Conservation (phyloP, 805 yeast genomes). For the Wickerhamomyces alni region DNA sequence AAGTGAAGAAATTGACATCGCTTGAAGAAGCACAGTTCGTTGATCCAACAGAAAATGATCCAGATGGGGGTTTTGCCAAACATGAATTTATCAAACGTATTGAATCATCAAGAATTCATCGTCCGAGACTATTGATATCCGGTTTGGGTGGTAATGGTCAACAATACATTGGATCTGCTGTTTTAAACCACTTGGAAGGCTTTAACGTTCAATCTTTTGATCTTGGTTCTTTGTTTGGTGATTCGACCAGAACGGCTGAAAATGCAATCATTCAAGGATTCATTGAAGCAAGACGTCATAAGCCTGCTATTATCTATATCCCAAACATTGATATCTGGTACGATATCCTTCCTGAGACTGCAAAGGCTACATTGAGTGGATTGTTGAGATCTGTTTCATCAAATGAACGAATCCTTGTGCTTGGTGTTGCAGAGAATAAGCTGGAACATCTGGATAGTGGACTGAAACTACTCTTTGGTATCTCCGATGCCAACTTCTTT, state of each 20-base stretch:
- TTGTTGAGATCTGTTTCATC: slow-evolving; percentile 63
- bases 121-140: slow-evolving; percentile 72
- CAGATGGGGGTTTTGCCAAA: slow-evolving; percentile 60
- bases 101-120: slow-evolving; percentile 59
- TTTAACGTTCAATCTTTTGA: slow-evolving; percentile 85
- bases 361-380: slow-evolving; percentile 65
- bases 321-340: slow-evolving; percentile 82
- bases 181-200: slow-evolving; percentile 79
- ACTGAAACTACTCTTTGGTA: slow-evolving; percentile 52
- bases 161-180: slow-evolving; percentile 75
- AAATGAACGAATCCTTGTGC: slow-evolving; percentile 64
- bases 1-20: slow-evolving; percentile 43
- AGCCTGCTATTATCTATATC: slow-evolving; percentile 78
- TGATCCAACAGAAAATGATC: slow-evolving; percentile 49
- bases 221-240: slow-evolving; percentile 68
- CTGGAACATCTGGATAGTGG: slow-evolving; percentile 38
- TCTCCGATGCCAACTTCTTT: slow-evolving; percentile 42
- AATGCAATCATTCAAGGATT: slow-evolving; percentile 77
- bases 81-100: slow-evolving; percentile 52
- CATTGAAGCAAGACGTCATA: slow-evolving; percentile 82
- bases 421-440: slow-evolving; percentile 62
- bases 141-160: slow-evolving; percentile 85
- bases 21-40: slow-evolving; percentile 66
- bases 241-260: slow-evolving; percentile 77
- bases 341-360: slow-evolving; percentile 58